Conservation (phyloP, 2,329 filamentous ascomycete genomes). For the Stachybotrys chlorohalonatus region DNA sequence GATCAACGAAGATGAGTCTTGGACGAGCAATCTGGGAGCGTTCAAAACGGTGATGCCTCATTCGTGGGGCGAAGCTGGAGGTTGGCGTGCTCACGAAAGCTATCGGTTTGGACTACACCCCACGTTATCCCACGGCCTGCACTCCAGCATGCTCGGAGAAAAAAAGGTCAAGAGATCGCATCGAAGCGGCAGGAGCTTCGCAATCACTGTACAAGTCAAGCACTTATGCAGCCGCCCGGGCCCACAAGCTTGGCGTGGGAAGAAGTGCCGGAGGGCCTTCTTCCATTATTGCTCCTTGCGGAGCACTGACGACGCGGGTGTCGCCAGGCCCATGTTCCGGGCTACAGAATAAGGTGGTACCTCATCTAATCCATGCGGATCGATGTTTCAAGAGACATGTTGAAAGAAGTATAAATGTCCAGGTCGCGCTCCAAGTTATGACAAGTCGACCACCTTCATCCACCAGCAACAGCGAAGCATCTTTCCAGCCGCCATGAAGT, state of each 20-base stretch:
- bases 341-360: not conserved
- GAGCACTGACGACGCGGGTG: not conserved
- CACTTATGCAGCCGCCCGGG: not conserved
- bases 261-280: not conserved
- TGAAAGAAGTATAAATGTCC: not conserved
- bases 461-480: not conserved
- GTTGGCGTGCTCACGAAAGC: not conserved
- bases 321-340: not conserved
- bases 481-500: conserved; percentile 5
- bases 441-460: not conserved
- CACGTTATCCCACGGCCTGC: not conserved
- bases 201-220: not conserved
- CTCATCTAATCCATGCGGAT: not conserved
- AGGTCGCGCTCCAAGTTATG: not conserved
- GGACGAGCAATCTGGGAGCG: too few relatives aligned
- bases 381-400: not conserved
- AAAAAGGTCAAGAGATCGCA: not conserved
- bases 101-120: not conserved
- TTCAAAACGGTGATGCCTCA: not conserved
- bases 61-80: not conserved
- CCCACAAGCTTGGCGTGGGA: not conserved
- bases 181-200: not conserved
- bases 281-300: not conserved
- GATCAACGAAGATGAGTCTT: too few relatives aligned
- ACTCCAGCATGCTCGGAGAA: not conserved